Evolutionary conservation across 1,139 yeast species (phyloP), one percentile per base, ranked within the genome.

Genomic region (Hansenula lynferdii): DNA sequence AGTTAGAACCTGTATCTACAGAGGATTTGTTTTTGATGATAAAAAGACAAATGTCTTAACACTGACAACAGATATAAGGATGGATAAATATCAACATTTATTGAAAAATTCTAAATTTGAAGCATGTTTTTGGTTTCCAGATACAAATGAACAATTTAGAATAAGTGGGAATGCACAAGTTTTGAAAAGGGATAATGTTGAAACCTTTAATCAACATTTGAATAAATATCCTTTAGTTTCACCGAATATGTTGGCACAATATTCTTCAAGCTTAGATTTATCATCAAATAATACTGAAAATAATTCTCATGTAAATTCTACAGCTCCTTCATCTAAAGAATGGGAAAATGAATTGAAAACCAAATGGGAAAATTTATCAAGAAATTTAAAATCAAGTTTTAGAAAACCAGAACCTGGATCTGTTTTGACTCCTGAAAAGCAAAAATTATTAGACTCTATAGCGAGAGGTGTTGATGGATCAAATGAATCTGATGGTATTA

Each of bases 391-490:
- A 56, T 73, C 79, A 36, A 68, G 81, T 21, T 86, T 82, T 59
- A 72, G 85, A 41, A 80, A 78, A 49, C 95, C 95, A 1, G 61
- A 71, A 1, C 95, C 95, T 1, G 81, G 82, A 18, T 63, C 77
- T 2, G 62, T 64, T 19, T 57, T 85, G 56, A 72, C 75, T n/a
- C 69, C 67, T n/a, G 80, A 75, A 27, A 74, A 73, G 41, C 69
- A 69, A 30, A 75, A 75, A 52, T 57, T 67, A 42, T 64, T 86
- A 31, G 95, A 86, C 58, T 75, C 84, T 39, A 81, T 86, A 37
- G 69, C 76, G 36, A 70, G 95, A 48, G 94, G 95, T 6, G 95
- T 85, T 12, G 95, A 86, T 59, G 96, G 95, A 8, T 72, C 80
- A 37, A 75, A 80, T 53, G 86, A 78, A 37, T 79, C 71, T 22